A percentile compares a stretch with the other conserved stretches of the same genome.
Conservation (phyloP, 495 filamentous ascomycete genomes). For the Hyaloscypha finlandica region DNA sequence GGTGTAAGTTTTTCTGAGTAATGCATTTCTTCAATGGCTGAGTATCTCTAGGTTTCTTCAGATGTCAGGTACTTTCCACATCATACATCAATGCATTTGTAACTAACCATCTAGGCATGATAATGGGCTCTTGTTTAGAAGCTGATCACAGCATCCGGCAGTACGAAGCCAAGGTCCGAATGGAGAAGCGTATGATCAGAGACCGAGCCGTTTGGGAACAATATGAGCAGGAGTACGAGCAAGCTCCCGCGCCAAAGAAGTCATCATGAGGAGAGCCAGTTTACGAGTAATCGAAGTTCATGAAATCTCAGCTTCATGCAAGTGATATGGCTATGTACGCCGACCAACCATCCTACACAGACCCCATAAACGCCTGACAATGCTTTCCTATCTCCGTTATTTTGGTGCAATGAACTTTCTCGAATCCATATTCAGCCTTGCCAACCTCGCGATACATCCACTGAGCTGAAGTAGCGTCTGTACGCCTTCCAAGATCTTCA, state of each 20-base stretch:
- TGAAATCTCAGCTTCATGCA: not conserved
- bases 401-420: conserved; percentile 67
- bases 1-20: conserved; percentile 53
- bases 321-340: conserved; percentile 15
- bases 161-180: conserved; percentile 64
- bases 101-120: conserved; percentile 55
- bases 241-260: conserved; percentile 16
- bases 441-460: conserved; percentile 85
- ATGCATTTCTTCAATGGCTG: not conserved
- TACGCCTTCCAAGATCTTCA: conserved; percentile 96
- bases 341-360: conserved; percentile 5
- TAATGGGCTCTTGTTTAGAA: conserved; percentile 79
- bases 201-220: conserved; percentile 63
- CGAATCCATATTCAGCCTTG: conserved; percentile 93
- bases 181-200: conserved; percentile 60
- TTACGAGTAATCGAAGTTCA: conserved; percentile 6
- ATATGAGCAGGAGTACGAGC: conserved; percentile 45
- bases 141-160: conserved; percentile 73
- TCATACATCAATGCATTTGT: not conserved
- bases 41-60: conserved; percentile 67
- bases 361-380: conserved; percentile 27
- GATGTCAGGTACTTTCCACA: conserved; percentile 59
- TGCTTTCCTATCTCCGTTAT: conserved; percentile 30
- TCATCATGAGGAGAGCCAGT: conserved; percentile 9
- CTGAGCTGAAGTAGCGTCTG: conserved; percentile 92